Evolutionary conservation across 805 yeast genomes (phyloP).

Genomic region (Lipomyces kockii): DNA sequence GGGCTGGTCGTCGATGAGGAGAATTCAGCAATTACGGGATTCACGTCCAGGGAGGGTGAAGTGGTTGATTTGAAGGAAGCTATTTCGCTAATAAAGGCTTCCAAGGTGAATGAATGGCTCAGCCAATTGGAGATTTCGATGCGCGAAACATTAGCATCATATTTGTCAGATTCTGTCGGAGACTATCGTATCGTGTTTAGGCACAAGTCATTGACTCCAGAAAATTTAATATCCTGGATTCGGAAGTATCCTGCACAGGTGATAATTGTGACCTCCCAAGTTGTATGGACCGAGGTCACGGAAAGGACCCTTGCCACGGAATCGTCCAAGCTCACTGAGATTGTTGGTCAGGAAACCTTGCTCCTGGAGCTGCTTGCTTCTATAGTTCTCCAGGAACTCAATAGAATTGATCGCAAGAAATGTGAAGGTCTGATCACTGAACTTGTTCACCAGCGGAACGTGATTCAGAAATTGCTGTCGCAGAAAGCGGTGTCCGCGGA

Average conservation of each 20-base stretch:
- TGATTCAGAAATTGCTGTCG: slow-evolving; percentile 41
- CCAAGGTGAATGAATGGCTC: slow-evolving; percentile 66
- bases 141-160: slow-evolving; percentile 53
- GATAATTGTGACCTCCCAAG: slow-evolving; percentile 57
- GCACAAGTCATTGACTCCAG: slow-evolving; percentile 16
- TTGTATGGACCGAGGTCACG: slow-evolving; percentile 55
- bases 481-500: slow-evolving; percentile 25
- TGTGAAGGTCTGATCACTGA: slow-evolving; percentile 70
- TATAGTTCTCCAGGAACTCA: slow-evolving; percentile 43
- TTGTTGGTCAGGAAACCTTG: not conserved
- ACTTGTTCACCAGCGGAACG: slow-evolving; percentile 60
- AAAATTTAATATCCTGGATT: slow-evolving; percentile 47
- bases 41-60: slow-evolving; percentile 73
- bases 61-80: slow-evolving; percentile 50
- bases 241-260: slow-evolving; percentile 60
- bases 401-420: slow-evolving; percentile 49
- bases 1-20: slow-evolving; percentile 49
- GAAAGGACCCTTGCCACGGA: slow-evolving; percentile 42
- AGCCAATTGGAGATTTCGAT: slow-evolving; percentile 59
- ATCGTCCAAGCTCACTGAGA: not conserved
- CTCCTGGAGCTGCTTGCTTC: slow-evolving; percentile 45
- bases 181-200: slow-evolving; percentile 36
- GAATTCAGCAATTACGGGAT: slow-evolving; percentile 49
- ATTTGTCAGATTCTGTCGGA: slow-evolving; percentile 45
- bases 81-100: slow-evolving; percentile 51